Percentiles rank a stretch among this genome's conserved stretches.
Conservation (phyloP, 2,329 filamentous ascomycete species). For the Aureobasidium sp. region DNA sequence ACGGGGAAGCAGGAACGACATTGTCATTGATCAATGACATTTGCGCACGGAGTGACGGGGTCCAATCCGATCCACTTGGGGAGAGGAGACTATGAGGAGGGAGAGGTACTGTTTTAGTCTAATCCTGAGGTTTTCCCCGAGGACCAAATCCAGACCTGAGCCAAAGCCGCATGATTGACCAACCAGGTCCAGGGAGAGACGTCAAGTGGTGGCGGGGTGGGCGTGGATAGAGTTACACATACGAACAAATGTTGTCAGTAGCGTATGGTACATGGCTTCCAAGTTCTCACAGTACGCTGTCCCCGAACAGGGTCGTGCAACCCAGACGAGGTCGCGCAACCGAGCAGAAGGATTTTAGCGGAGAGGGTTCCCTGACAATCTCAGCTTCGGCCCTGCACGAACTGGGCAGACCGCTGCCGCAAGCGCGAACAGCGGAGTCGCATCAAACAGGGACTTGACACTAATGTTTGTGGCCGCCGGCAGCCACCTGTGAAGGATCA, state of each 20-base stretch:
- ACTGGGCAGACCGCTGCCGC: neutral
- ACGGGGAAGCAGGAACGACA: neutral
- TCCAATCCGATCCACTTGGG: neutral
- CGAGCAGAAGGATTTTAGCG: neutral
- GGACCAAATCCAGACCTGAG: neutral
- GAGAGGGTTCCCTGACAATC: neutral
- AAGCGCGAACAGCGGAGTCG: neutral
- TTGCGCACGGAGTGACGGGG: neutral
- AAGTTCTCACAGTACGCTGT: neutral
- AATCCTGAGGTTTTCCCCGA: neutral
- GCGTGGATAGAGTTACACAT: neutral
- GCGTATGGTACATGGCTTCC: neutral
- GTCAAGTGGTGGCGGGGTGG: neutral
- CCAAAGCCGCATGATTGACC: neutral
- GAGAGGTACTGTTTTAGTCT: neutral
- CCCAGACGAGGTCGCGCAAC: neutral
- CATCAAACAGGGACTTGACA: neutral
- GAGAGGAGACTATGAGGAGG: neutral
- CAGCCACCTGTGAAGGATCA: neutral
- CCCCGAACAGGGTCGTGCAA: neutral
- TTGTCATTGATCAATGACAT: neutral
- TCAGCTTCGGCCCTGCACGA: neutral
- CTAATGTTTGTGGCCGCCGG: neutral
- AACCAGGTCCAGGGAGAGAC: neutral
- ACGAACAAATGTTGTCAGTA: neutral